A percentile compares a stretch with the other conserved stretches of the same genome.
phyloP scores from a whole-genome alignment of 208 protist species.

The Chromosphaera perkinsii region DNA sequence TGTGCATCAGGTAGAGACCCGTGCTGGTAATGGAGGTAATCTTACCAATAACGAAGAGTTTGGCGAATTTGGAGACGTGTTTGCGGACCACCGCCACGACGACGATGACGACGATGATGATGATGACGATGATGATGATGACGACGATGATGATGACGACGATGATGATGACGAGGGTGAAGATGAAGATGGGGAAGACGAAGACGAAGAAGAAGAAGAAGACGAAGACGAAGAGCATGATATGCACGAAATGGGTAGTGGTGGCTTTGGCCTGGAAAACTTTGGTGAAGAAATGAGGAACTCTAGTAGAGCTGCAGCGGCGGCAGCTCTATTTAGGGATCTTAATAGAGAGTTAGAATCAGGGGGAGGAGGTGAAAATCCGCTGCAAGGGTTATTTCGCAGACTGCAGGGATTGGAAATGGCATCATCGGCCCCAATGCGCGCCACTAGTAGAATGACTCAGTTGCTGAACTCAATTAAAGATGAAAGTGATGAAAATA shows the following conservation, averaged over 20 bases:
- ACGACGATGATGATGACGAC: background rate
- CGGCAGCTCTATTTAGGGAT: background rate
- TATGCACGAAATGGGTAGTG: background rate
- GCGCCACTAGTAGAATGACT: background rate
- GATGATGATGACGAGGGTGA: background rate
- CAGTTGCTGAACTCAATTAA: background rate
- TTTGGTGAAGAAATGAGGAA: background rate
- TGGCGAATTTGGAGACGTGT: no score
- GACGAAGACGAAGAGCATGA: background rate
- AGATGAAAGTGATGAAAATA: slow-evolving; percentile 6
- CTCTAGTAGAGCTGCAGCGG: background rate
- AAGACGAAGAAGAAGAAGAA: slow-evolving; percentile 8
- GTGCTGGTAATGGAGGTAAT: no score
- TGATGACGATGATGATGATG: slow-evolving; percentile 4
- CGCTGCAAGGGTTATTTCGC: background rate
- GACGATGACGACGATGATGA: background rate
- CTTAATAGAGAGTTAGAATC: no score
- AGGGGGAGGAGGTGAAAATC: no score
- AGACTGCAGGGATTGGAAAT: background rate
- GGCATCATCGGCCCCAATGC: background rate
- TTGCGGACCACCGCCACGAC: no score
- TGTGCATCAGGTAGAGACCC: no score
- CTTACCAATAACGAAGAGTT: no score
- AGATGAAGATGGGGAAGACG: background rate
- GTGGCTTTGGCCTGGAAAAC: background rate